These are phyloP conservation scores for Ophiosphaerella korrae DNA, from an alignment of 2,329 filamentous ascomycete genomes.

Conservation along the genomic window DNA sequence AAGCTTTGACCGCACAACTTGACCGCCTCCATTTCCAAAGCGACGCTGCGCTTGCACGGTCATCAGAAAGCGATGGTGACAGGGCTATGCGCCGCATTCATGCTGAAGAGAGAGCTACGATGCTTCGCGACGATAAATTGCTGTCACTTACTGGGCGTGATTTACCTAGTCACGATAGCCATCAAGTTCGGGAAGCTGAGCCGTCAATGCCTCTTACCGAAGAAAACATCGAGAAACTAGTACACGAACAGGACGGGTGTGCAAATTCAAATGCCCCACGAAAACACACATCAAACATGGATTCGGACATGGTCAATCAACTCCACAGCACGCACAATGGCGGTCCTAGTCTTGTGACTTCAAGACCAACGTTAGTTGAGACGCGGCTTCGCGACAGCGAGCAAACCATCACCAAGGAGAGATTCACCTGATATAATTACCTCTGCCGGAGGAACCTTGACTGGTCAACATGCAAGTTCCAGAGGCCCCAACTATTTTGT, in stretches of 20 bases:
- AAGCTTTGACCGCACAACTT: constrained; percentile 41
- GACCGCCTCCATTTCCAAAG: constrained; percentile 46
- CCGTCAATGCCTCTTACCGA: constrained; percentile 41
- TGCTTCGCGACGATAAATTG: constrained; percentile 60
- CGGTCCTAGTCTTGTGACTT: constrained; percentile 10
- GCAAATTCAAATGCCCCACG: constrained; percentile 16
- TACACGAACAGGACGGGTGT: constrained; percentile 34
- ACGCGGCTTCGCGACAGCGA: constrained; percentile 30
- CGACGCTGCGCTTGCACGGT: constrained; percentile 46
- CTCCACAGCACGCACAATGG: constrained; percentile 21
- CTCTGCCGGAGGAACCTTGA: too few relatives aligned
- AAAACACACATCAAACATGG: constrained; percentile 13
- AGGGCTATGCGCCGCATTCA: constrained; percentile 53
- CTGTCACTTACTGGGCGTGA: constrained; percentile 53
- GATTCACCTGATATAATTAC: constrained; percentile 6
- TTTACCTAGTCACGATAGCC: constrained; percentile 25
- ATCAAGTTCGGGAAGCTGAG: constrained; percentile 22
- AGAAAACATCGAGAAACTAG: constrained; percentile 44
- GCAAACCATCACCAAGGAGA: constrained; percentile 28
- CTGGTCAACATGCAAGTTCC: too few relatives aligned
- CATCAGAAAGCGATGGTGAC: constrained; percentile 53
- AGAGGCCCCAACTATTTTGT: too few relatives aligned
- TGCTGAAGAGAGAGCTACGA: constrained; percentile 61
- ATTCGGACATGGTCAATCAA: constrained; percentile 24
- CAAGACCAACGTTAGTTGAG: constrained; percentile 26